Base-by-base conservation (phyloP, 768 basidiomycete species). In the Lactarius indigo region DNA sequence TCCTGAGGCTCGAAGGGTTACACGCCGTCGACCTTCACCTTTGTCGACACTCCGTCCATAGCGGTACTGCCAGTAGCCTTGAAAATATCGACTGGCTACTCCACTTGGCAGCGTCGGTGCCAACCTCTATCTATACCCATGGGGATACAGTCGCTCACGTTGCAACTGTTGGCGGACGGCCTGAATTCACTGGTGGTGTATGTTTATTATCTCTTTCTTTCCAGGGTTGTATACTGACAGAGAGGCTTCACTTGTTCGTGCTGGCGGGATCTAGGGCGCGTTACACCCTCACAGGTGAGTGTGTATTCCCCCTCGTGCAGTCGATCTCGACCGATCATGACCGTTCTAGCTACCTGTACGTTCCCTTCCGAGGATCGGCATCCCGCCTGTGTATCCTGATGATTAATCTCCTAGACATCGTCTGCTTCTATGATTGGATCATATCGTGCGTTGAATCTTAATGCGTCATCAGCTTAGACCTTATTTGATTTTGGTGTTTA, bases 371-470 rank as follows among this genome's bases (percentile, higher is more conserved):
- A 39, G 37, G 58, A 3, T 58, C 2, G n/a, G 3, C 9, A 0
- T 47, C 13, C 10, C 30, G 1, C 8, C 2, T 1, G 42, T 30
- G 39, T 9, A 5, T 23, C 7, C 44, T 59, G 33, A 54, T 47
- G 13, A 60, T 62, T 33, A 3, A 3, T 35, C 12, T 37, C 15
- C 9, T 33, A 70, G 70, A 69, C 26, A 50, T 58, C 15, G 17
- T 70, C 37, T 57, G 64, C 17, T 57, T 70, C 41, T 70, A 70
- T 64, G 70, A 70, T 56, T 70, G 70, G 70, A n/a, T 70, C 42
- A 64, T 63, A 28, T 61, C 61, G 70, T 70, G n/a, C 64, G 70
- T 70, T 12, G n/a, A 52, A 31, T 37, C 20, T 31, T 50, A 3
- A 47, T 6, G 1, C 61, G 52, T 60, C 42, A 30, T 57, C 6